These are phyloP conservation scores for Mycena crocata DNA, from an alignment of 768 basidiomycete species.

Conservation along the genomic window DNA sequence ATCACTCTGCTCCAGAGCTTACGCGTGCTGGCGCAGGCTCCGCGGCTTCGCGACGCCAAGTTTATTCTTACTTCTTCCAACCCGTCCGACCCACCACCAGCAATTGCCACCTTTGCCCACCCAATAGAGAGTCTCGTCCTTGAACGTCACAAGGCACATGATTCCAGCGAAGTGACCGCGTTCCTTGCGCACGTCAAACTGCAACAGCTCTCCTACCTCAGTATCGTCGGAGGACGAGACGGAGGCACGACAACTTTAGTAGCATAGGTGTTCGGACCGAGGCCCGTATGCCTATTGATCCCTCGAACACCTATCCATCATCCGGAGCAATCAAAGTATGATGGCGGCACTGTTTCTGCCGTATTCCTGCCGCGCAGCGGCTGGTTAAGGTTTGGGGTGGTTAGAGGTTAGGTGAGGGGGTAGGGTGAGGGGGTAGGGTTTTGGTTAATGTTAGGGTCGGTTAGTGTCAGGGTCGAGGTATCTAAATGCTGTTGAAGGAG, in stretches of 20 bases:
- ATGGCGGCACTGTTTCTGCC: too few species aligned
- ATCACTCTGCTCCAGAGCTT: neutral
- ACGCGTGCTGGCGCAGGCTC: neutral
- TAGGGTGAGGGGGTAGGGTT: too few species aligned
- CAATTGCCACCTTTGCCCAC: neutral
- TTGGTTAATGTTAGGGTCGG: too few species aligned
- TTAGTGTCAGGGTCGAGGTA: too few species aligned
- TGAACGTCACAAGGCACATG: neutral
- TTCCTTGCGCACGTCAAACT: conserved; percentile 4
- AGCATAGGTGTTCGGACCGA: too few species aligned
- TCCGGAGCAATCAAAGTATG: too few species aligned
- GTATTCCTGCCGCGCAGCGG: too few species aligned
- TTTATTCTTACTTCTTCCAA: neutral
- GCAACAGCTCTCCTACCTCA: neutral
- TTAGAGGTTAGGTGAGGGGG: too few species aligned
- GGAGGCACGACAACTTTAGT: neutral
- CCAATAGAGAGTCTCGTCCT: conserved; percentile 3
- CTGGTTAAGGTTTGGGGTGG: too few species aligned
- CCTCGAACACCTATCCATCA: too few species aligned
- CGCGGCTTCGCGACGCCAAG: neutral
- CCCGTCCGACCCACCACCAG: neutral
- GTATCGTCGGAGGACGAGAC: neutral
- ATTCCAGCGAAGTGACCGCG: neutral
- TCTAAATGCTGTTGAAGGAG: too few species aligned
- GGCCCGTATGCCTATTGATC: too few species aligned